Evolutionary conservation across 768 basidiomycete genomes (phyloP).

Genomic region (Galerina sulciceps): DNA sequence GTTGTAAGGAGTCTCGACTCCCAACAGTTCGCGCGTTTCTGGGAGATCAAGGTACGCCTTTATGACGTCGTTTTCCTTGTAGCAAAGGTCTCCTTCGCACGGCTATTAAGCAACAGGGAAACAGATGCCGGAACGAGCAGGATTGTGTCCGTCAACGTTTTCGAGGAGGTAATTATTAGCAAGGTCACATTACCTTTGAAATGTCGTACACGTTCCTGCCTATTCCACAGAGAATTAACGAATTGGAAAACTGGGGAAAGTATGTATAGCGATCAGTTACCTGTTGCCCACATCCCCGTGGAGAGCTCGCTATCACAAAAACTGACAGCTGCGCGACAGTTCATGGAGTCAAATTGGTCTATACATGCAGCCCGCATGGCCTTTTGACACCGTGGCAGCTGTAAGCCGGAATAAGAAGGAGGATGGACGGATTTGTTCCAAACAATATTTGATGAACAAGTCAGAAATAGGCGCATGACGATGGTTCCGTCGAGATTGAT

Average conservation of each 20-base stretch:
- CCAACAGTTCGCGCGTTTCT: conserved; percentile 53
- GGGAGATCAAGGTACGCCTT: conserved; percentile 59
- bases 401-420: neutral
- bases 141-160: neutral
- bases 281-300: conserved; percentile 45
- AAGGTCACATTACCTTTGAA: conserved; percentile 41
- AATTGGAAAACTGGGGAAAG: neutral
- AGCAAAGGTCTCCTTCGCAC: conserved; percentile 40
- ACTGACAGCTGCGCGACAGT: conserved; percentile 65
- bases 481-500: neutral
- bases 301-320: conserved; percentile 69
- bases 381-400: conserved; percentile 73
- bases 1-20: conserved; percentile 55
- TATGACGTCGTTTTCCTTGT: conserved; percentile 43
- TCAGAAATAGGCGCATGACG: neutral
- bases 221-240: conserved; percentile 15
- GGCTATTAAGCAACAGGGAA: conserved; percentile 32
- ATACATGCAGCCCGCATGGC: conserved; percentile 63
- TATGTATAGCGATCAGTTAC: conserved; percentile 33
- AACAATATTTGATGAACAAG: neutral
- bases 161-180: neutral
- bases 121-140: neutral
- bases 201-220: conserved; percentile 60
- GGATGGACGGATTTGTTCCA: neutral
- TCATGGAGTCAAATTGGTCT: conserved; percentile 65